Evolutionary conservation across 768 basidiomycete genomes (phyloP).

Genomic region (Atractiella rhizophila): DNA sequence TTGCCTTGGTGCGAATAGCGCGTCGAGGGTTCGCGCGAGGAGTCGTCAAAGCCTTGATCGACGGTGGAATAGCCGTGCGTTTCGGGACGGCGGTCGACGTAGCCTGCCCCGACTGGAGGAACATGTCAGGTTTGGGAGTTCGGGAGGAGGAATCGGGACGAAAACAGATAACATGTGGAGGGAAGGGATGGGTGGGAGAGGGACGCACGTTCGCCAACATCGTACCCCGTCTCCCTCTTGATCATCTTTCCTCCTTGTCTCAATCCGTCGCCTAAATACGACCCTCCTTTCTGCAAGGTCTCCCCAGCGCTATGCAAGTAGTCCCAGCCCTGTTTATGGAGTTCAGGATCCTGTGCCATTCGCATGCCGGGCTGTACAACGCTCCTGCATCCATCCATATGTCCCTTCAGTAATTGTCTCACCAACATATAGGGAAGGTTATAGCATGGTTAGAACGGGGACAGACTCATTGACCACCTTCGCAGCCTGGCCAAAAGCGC

Average conservation of each 20-base stretch:
- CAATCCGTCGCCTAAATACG: constrained; percentile 15
- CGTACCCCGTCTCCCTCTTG: constrained; percentile 51
- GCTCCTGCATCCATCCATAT: constrained; percentile 20
- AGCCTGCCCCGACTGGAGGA: no score
- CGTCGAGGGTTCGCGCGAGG: no score
- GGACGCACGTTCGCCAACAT: no score
- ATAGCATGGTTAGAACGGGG: neutral
- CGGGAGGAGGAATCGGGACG: no score
- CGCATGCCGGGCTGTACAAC: constrained; percentile 78
- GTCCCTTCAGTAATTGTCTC: neutral
- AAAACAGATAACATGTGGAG: no score
- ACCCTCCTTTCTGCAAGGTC: constrained; percentile 34
- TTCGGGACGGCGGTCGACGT: no score
- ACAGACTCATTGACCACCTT: constrained; percentile 40
- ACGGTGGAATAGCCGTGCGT: no score
- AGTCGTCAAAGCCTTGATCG: no score
- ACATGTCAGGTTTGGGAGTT: no score
- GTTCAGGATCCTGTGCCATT: constrained; percentile 48
- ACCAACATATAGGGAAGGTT: neutral
- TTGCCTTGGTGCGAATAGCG: no score
- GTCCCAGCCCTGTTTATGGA: constrained; percentile 47
- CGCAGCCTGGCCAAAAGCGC: constrained; percentile 53
- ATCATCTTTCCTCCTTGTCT: constrained; percentile 47
- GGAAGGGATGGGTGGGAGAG: no score
- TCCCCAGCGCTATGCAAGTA: constrained; percentile 32